Evolutionary conservation across 2,329 filamentous ascomycete species (phyloP).

Genomic region (Claviceps digitariae): DNA sequence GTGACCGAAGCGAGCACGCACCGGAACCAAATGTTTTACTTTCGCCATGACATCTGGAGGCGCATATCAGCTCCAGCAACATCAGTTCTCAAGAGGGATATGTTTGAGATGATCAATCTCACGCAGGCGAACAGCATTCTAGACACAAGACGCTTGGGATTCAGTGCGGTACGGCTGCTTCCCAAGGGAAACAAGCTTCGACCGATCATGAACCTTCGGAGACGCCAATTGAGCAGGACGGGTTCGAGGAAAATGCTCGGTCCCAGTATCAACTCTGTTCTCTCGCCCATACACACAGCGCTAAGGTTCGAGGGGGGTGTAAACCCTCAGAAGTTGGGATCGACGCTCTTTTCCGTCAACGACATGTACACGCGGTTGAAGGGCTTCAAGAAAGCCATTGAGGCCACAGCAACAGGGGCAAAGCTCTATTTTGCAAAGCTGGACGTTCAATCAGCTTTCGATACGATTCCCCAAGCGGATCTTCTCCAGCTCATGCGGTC

Average conservation of each 20-base stretch:
- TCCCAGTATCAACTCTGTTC: slow-evolving; percentile 31
- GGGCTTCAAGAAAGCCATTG: slow-evolving; percentile 45
- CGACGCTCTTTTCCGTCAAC: slow-evolving; percentile 66
- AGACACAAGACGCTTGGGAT: slow-evolving; percentile 52
- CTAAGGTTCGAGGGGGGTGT: slow-evolving; percentile 60
- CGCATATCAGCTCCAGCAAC: slow-evolving; percentile 62
- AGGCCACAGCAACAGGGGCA: slow-evolving; percentile 8
- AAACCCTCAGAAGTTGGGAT: slow-evolving; percentile 52
- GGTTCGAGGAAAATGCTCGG: slow-evolving; percentile 58
- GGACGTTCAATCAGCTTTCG: slow-evolving; percentile 85
- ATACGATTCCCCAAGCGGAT: slow-evolving; percentile 77
- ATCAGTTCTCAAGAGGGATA: slow-evolving; percentile 47
- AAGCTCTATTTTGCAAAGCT: slow-evolving; percentile 79
- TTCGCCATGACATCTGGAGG: slow-evolving; percentile 87
- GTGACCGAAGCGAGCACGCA: slow-evolving; percentile 80
- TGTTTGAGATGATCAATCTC: slow-evolving; percentile 65
- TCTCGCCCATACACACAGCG: slow-evolving; percentile 62
- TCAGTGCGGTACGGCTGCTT: slow-evolving; percentile 65
- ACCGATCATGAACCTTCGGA: slow-evolving; percentile 76
- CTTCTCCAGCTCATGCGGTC: slow-evolving; percentile 53
- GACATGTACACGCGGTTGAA: slow-evolving; percentile 68
- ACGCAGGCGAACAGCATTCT: slow-evolving; percentile 44
- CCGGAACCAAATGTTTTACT: slow-evolving; percentile 77
- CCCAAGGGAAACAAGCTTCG: slow-evolving; percentile 68
- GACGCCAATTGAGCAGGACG: slow-evolving; percentile 38